Base-by-base conservation (phyloP, 306 rosid species). In the Canavalia gladiata region DNA sequence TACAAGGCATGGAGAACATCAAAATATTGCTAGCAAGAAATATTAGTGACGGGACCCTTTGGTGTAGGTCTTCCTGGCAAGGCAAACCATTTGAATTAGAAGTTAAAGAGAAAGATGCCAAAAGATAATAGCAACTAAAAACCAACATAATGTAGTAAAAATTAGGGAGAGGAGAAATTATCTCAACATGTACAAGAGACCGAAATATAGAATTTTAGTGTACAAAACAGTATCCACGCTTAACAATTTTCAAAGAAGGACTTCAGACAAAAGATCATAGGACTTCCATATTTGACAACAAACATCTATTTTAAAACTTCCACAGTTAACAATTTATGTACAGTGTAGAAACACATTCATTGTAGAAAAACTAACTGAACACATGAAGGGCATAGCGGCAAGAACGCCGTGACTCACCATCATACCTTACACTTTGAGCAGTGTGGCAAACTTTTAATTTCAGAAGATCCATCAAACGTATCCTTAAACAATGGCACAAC, bases 371-470 rank as follows among this genome's bases (percentile, higher is more conserved):
- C 71, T 76, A 49, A 34, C 66, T 37, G 62, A 45, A 50, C 11
- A 55, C 56, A 39, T 54, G 34, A 70, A 2, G 6, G 25, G 45
- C 29, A 62, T 5, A 51, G 77, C 68, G 74, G 57, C 78, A 76
- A 72, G 46, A 49, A 68, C 46, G 54, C 79, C 80, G 74, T 74
- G 83, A 90, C 96, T 92, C 96, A 89, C 96, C 96, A 86, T 88
- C 96, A 75, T 90, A 95, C 98, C 97, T 92, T 94, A 90, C 90
- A 85, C 72, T 90, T 90, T 81, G 87, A 45, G 75, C 78, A 75
- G 28, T 85, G 84, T 71, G 78, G 81, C 81, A 82, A 1, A 69
- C 39, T 78, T 49, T 70, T 37, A 47, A 49, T 69, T 77, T 84
- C 81, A 57, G 57, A 47, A 63, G 88, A 68, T 18, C 50, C 77